phyloP scores from a whole-genome alignment of 306 rosid species.

The Lupinus albus region DNA sequence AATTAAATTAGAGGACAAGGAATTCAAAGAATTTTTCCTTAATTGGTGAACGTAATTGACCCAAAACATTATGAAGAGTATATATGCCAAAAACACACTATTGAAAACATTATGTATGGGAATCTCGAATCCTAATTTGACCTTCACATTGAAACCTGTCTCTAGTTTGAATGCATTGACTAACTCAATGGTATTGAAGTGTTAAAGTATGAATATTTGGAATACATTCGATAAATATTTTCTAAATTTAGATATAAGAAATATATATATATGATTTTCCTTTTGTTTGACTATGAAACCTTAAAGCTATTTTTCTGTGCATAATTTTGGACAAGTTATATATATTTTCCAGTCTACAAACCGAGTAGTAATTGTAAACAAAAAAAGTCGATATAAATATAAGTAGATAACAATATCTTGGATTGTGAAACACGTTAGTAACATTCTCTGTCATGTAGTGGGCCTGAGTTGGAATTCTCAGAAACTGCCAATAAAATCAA shows the following conservation, averaged over 20 bases:
- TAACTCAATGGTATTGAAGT: too few species aligned
- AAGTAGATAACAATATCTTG: too few species aligned
- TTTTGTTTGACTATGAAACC: background rate
- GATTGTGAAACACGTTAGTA: background rate
- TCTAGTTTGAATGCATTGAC: background rate
- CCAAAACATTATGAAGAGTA: too few species aligned
- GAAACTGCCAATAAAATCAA: background rate
- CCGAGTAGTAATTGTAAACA: background rate
- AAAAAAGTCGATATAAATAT: too few species aligned
- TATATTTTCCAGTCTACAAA: background rate
- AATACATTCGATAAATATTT: background rate
- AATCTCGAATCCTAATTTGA: background rate
- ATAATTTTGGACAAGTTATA: background rate
- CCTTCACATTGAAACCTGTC: background rate
- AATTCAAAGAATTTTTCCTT: too few species aligned
- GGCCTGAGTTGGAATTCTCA: background rate
- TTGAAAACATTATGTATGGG: too few species aligned
- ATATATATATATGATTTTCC: background rate
- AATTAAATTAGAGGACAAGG: too few species aligned
- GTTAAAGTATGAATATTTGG: too few species aligned
- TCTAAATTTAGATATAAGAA: background rate
- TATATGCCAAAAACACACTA: too few species aligned
- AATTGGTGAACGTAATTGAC: too few species aligned
- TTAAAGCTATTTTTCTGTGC: background rate
- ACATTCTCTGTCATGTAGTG: background rate